Base-by-base conservation (phyloP, 192 early-diverging fungal species). In the Coemansia sp. region DNA sequence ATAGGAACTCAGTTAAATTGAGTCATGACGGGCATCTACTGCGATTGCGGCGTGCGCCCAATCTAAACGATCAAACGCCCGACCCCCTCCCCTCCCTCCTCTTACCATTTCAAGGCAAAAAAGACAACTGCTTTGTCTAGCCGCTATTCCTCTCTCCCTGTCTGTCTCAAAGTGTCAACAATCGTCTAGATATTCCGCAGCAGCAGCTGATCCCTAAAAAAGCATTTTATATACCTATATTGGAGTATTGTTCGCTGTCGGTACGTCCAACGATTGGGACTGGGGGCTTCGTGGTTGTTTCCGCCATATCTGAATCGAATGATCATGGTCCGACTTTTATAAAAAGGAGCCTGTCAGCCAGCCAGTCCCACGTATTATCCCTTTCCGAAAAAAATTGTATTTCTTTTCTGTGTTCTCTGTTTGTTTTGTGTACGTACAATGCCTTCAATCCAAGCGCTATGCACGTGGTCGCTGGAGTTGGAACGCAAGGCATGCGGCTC, bases 361-460 rank as follows among this genome's bases (percentile, higher is more conserved):
- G 9, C 36, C 46, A 21, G 19, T 50, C 21, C 46, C 9, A 21
- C 46, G 21, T 50, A 50, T 19, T 21, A 48, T 19, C n/a, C 46
- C 46, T 50, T 50, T 23, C 23, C 27, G 27, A 55, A 29, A 55
- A 31, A 31, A 14, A 15, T 31, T 29, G 12, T 15, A 15, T 15
- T 29, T 60, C n/a, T 60, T 36, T 27, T 36, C 17, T 60, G 31
- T 60, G 15, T n/a, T 34, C 5, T n/a, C 27, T 55, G 25, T 60
- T 60, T 36, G 58, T 60, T 51, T 36, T 60, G 58, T 60, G 58
- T 60, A 60, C 34, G 58, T 60, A 60, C 58, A 36, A 36, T 60
- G 31, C 5, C 29, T 15, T 58, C 31, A 9, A 14, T 32, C 17
- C 27, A 60, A 37, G 51, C 51, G 51, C 51, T 55, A 55, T 55